Conservation (phyloP, 768 basidiomycete genomes). For the Lactifluus pinguis region DNA sequence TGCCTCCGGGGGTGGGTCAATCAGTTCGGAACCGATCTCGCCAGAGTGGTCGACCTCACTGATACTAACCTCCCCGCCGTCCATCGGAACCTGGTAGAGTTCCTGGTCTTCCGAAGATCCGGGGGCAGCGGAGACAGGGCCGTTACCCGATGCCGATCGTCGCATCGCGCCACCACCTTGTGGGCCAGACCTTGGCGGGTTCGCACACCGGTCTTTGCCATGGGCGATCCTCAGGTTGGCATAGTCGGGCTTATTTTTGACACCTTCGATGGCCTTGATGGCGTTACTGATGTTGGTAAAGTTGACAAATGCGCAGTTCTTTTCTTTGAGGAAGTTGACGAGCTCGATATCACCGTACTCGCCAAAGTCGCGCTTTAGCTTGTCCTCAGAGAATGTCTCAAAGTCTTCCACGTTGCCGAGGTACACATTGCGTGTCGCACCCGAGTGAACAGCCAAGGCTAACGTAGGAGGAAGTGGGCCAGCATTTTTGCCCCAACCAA, state of each 20-base stretch:
- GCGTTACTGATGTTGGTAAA: constrained; percentile 93
- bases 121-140: constrained; percentile 15
- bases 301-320: constrained; percentile 95
- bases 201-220: constrained; percentile 93
- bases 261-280: constrained; percentile 95
- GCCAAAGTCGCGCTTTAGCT: constrained; percentile 85
- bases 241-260: constrained; percentile 90
- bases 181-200: constrained; percentile 77
- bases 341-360: constrained; percentile 97
- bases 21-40: constrained; percentile 1
- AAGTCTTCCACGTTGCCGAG: constrained; percentile 95
- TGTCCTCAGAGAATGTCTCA: constrained; percentile 83
- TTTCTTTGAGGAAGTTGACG: constrained; percentile 91
- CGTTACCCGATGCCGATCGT: constrained; percentile 37
- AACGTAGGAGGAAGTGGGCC: constrained; percentile 78
- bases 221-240: constrained; percentile 82
- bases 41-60: constrained; percentile 8
- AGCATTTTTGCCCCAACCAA: constrained; percentile 97
- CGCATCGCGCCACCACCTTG: constrained; percentile 54
- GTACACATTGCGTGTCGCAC: constrained; percentile 95
- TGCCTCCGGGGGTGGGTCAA: constrained; percentile 8
- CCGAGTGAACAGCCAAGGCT: constrained; percentile 82
- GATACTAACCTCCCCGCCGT: neutral
- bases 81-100: constrained; percentile 12
- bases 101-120: constrained; percentile 10